Percentiles rank a stretch among this genome's conserved stretches.
These are phyloP conservation scores for Phytophthora idaei DNA, from an alignment of 352 stramenopile genomes.

Conservation along the genomic window DNA sequence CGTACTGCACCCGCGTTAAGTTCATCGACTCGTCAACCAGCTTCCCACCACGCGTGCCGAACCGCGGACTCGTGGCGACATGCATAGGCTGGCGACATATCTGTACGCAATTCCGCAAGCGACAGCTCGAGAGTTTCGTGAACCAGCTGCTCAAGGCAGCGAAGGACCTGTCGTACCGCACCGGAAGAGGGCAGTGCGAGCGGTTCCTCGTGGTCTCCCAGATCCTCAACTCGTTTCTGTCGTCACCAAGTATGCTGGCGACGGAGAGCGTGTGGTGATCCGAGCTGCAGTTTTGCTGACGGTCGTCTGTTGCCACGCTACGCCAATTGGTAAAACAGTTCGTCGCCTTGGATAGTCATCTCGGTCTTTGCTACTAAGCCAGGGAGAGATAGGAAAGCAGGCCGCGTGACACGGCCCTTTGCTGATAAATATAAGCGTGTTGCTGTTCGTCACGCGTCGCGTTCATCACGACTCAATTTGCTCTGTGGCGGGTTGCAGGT, in stretches of 20 bases:
- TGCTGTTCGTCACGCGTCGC: not conserved
- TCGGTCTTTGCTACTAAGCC: not conserved
- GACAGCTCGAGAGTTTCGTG: constrained; percentile 47
- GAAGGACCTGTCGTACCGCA: constrained; percentile 57
- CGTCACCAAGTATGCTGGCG: constrained; percentile 32
- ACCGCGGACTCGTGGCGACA: constrained; percentile 27
- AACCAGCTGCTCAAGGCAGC: constrained; percentile 46
- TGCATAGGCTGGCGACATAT: constrained; percentile 26
- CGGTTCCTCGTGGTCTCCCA: constrained; percentile 52
- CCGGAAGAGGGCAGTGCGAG: constrained; percentile 40
- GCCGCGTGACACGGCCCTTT: not conserved
- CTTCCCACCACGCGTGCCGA: constrained; percentile 56
- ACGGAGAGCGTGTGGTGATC: constrained; percentile 31
- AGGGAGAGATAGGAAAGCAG: not conserved
- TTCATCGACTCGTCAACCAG: constrained; percentile 44
- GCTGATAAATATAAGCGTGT: constrained; percentile 7
- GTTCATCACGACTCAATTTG: not conserved
- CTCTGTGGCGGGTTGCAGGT: not conserved
- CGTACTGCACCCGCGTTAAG: constrained; percentile 55
- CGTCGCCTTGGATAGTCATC: not conserved
- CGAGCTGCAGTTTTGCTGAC: not conserved
- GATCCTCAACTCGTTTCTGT: constrained; percentile 65
- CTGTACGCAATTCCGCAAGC: constrained; percentile 32
- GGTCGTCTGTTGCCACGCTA: not conserved
- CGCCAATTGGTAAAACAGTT: not conserved